Evolutionary conservation across 306 rosid species (phyloP), one percentile per base, ranked within the genome.

Genomic region (Leucaena leucocephala): DNA sequence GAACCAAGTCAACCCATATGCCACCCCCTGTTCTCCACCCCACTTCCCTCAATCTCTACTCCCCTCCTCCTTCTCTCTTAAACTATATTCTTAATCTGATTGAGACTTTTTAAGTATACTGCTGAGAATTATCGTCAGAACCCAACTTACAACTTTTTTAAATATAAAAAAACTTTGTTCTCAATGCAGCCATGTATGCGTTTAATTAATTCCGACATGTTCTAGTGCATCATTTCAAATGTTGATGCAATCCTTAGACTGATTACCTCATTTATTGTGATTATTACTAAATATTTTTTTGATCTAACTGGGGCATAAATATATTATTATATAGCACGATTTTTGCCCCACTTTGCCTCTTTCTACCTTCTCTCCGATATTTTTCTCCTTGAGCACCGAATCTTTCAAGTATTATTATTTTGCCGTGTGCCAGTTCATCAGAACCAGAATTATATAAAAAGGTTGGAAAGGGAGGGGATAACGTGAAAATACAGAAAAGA

Each of bases 21-120:
- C 75, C 86, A 84, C 83, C 79, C 69, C 82, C 84, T 81, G 85
- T 78, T 80, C 5, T 55, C 44, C 58, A n/a, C 84, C 81, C 52
- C 39, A 76, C 22, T 3, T 65, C 27, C 9, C 49, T 33, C 12
- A 27, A 27, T 36, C 14, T 55, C 12, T 58, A 4, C 1, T 15
- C 3, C 22, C 34, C 2, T 39, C 7, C 12, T n/a, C n/a, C n/a
- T n/a, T n/a, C n/a, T n/a, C n/a, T n/a, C n/a, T n/a, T n/a, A n/a
- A n/a, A n/a, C 27, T 27, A 27, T 27, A 27, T 27, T 27, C 27
- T 27, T 27, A 27, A 27, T 27, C 27, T 27, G 27, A 27, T 27
- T 27, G 27, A 27, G 1, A 27, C 27, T 27, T 27, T 27, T 27
- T 27, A 27, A 27, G 27, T 1, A 0, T 27, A 27, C 0, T 27